Conservation (phyloP, 2,329 filamentous ascomycete genomes). For the Curvularia sp. region DNA sequence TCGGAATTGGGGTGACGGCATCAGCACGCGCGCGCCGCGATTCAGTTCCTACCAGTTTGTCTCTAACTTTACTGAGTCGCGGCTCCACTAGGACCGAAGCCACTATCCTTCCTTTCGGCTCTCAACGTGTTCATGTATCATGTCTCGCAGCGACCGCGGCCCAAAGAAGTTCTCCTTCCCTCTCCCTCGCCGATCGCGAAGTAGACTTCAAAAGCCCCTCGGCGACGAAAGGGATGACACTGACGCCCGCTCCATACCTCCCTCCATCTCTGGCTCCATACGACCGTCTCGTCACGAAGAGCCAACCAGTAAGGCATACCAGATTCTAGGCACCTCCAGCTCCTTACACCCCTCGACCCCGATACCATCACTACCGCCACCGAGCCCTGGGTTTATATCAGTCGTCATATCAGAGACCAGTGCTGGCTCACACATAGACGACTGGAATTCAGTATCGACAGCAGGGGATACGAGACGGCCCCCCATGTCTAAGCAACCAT, state of each 20-base stretch:
- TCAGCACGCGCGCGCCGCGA: conserved; percentile 26
- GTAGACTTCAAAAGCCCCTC: conserved; percentile 28
- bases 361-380: conserved; percentile 30
- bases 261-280: conserved; percentile 29
- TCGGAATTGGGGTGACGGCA: conserved; percentile 16
- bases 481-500: conserved; percentile 40
- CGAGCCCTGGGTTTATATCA: conserved; percentile 43
- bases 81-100: conserved; percentile 27
- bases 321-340: conserved; percentile 47
- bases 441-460: conserved; percentile 28
- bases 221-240: conserved; percentile 8
- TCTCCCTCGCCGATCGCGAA: conserved; percentile 41
- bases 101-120: conserved; percentile 11
- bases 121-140: conserved; percentile 27
- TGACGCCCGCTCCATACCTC: conserved; percentile 27
- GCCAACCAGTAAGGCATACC: conserved; percentile 46
- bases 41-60: conserved; percentile 29
- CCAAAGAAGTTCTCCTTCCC: conserved; percentile 49
- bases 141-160: conserved; percentile 37
- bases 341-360: conserved; percentile 37
- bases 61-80: conserved; percentile 37
- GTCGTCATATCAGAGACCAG: conserved; percentile 42
- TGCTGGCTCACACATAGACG: conserved; percentile 36
- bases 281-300: conserved; percentile 36
- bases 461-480: conserved; percentile 32